phyloP scores from a whole-genome alignment of 208 protist species.

The Leishmania mexicana region DNA sequence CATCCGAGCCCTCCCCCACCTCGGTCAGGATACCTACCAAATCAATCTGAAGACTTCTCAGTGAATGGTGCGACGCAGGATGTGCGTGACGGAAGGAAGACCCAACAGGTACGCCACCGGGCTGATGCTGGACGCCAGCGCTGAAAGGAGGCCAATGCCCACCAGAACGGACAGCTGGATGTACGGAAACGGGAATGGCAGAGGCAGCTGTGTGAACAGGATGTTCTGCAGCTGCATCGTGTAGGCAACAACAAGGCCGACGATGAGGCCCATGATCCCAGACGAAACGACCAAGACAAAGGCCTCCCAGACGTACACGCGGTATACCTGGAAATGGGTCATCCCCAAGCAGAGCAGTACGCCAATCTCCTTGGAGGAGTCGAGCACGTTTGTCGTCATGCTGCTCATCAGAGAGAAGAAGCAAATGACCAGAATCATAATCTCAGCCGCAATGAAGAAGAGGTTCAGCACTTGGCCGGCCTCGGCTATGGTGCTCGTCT shows the following conservation, averaged over 20 bases:
- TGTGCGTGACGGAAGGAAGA: constrained; percentile 63
- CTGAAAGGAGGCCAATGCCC: constrained; percentile 44
- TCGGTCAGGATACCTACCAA: not conserved
- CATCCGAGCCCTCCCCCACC: not conserved
- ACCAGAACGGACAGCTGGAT: constrained; percentile 62
- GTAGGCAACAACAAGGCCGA: constrained; percentile 89
- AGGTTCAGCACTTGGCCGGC: constrained; percentile 77
- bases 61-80: constrained; percentile 55
- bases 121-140: constrained; percentile 56
- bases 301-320: constrained; percentile 96
- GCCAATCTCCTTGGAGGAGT: constrained; percentile 96
- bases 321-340: constrained; percentile 65
- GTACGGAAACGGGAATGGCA: constrained; percentile 93
- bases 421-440: constrained; percentile 92
- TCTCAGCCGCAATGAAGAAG: constrained; percentile 92
- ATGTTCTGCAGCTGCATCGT: constrained; percentile 91
- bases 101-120: constrained; percentile 57
- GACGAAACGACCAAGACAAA: constrained; percentile 93
- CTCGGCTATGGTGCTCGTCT: constrained; percentile 30
- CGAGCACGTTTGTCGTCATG: constrained; percentile 93
- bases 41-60: not conserved
- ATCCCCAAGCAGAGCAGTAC: constrained; percentile 93
- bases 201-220: constrained; percentile 90
- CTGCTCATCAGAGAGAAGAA: constrained; percentile 95
- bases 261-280: constrained; percentile 89